A percentile compares a stretch with the other conserved stretches of the same genome.
These are phyloP conservation scores for Papilionanthe hybrid DNA, from an alignment of 116 monocot genomes.

Conservation along the genomic window DNA sequence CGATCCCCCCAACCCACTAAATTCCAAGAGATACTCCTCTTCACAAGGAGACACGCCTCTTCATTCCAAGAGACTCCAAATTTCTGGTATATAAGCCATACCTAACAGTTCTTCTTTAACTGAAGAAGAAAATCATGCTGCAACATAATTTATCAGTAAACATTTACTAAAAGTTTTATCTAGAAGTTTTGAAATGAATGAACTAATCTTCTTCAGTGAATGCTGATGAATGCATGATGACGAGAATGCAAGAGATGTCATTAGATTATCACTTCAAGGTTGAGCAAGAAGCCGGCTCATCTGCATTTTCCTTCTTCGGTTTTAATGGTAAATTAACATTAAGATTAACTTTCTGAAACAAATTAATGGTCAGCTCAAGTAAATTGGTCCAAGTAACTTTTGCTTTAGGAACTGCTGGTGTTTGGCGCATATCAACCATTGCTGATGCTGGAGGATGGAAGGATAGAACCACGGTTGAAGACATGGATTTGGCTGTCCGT, in stretches of 20 bases:
- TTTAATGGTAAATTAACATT: constrained; percentile 29
- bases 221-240: constrained; percentile 40
- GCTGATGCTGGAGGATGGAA: constrained; percentile 61
- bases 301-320: constrained; percentile 40
- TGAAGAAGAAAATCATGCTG: too few species aligned
- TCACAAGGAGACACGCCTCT: too few species aligned
- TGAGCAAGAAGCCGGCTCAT: constrained; percentile 49
- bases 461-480: constrained; percentile 60
- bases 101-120: too few species aligned
- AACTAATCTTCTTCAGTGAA: constrained; percentile 27
- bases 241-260: constrained; percentile 53
- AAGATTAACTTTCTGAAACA: neutral
- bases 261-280: constrained; percentile 55
- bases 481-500: constrained; percentile 68
- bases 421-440: constrained; percentile 49
- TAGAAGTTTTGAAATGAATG: neutral
- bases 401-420: constrained; percentile 55
- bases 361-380: neutral
- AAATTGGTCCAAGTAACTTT: neutral
- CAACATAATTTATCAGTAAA: too few species aligned
- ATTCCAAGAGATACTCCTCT: too few species aligned
- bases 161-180: neutral
- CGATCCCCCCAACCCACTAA: too few species aligned
- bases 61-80: too few species aligned
- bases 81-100: too few species aligned